Evolutionary conservation across 2,329 filamentous ascomycete species (phyloP), one percentile per base, ranked within the genome.

Genomic region (Diaporthe nobilis): DNA sequence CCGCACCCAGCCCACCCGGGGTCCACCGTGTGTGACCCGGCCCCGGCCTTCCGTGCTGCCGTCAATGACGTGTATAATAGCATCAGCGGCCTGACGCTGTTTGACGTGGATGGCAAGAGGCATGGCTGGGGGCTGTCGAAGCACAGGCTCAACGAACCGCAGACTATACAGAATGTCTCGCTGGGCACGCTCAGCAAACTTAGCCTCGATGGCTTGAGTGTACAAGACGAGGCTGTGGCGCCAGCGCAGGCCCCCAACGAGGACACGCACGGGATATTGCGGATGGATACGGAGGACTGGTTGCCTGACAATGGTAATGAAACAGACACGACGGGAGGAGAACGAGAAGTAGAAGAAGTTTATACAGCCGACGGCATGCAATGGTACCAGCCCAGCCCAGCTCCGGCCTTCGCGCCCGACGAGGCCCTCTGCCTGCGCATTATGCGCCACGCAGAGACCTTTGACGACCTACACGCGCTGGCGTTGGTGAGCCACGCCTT

Each of bases 41-140:
- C 85, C 7, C 84, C 87, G 1, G 81, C 85, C 0, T 89, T 90
- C 71, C 84, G 87, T 12, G 82, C 83, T 6, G 85, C 87, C 9
- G 82, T 90, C 13, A 86, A 84, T 37, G 88, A 90, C 75, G 86
- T 90, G 2, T 88, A 86, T 74, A 88, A 88, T 72, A 89, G 88
- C 72, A 84, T 90, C 3, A 80, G 81, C 9, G 89, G 88, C 0
- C 76, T 90, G 6, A 89, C 87, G 2, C 82, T 90, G 0, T 82
- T 85, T 61, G 88, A 90, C 42, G 84, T 90, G 0, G 87, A 85
- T 22, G 87, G 87, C 0, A 84, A 84, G 78, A 84, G 84, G 53
- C 86, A 87, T 44, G 88, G 88, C 7, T 90, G 88, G 88, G 88
- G 84, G 0, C 76, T 90, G 3, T 87, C 86, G 3, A 86, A 85